Conservation (phyloP, 2,329 filamentous ascomycete genomes). For the Arthrobotrys iridis region DNA sequence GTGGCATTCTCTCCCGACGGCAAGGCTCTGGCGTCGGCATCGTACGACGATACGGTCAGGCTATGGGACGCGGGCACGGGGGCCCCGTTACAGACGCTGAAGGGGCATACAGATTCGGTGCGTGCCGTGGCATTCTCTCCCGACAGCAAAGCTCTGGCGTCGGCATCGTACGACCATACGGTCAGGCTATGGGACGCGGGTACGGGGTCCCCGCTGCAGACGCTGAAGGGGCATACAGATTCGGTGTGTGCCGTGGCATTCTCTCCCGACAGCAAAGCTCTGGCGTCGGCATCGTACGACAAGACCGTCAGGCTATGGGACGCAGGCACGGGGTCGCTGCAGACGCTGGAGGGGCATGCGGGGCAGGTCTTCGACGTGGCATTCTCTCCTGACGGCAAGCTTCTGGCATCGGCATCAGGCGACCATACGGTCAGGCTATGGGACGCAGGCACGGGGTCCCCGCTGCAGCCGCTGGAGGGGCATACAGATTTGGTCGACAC, state of each 20-base stretch:
- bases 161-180: constrained; percentile 81
- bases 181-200: constrained; percentile 79
- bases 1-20: constrained; percentile 97
- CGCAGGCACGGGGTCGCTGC: not conserved
- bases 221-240: constrained; percentile 1
- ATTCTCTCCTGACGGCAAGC: too few relatives aligned
- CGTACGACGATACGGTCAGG: constrained; percentile 64
- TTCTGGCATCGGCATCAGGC: too few relatives aligned
- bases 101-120: constrained; percentile 72
- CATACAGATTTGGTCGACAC: too few relatives aligned
- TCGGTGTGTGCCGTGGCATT: constrained; percentile 64
- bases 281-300: constrained; percentile 73
- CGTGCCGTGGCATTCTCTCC: constrained; percentile 93
- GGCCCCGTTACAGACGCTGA: constrained; percentile 61
- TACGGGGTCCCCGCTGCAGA: constrained; percentile 75
- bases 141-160: constrained; percentile 81
- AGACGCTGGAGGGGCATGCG: too few relatives aligned
- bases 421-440: too few relatives aligned
- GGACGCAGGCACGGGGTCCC: too few relatives aligned
- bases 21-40: constrained; percentile 84
- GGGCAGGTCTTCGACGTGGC: too few relatives aligned
- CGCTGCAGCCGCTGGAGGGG: too few relatives aligned
- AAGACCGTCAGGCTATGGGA: not conserved
- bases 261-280: constrained; percentile 70
- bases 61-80: constrained; percentile 59